A percentile compares a stretch with the other conserved stretches of the same genome.
Conservation (phyloP, 257 asterid genomes). For the Marsdenia floribunda region DNA sequence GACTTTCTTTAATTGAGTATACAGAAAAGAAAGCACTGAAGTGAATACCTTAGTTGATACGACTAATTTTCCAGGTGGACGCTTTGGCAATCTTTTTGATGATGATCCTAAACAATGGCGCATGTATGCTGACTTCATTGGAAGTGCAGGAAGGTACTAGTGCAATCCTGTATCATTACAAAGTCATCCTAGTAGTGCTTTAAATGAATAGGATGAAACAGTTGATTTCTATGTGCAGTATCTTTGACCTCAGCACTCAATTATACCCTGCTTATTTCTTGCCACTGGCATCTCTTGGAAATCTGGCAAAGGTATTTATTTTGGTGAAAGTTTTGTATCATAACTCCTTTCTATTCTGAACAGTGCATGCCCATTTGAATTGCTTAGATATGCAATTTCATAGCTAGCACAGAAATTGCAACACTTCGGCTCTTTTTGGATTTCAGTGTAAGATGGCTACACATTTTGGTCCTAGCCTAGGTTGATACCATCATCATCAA, state of each 20-base stretch:
- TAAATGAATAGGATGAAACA: constrained; percentile 9
- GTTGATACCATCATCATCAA: background rate
- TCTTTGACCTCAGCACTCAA: constrained; percentile 85
- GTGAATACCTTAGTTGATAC: constrained; percentile 15
- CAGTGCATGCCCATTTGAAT: background rate
- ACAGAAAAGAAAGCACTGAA: constrained; percentile 10
- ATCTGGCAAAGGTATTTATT: constrained; percentile 74
- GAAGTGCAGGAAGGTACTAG: constrained; percentile 91
- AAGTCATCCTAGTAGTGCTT: background rate
- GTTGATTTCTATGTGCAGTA: constrained; percentile 46
- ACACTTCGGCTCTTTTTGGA: background rate
- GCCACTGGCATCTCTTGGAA: constrained; percentile 90
- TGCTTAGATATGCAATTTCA: background rate
- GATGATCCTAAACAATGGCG: constrained; percentile 99
- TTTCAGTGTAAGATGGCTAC: background rate
- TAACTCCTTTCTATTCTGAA: background rate
- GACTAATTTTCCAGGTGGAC: constrained; percentile 65
- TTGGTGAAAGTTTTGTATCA: background rate
- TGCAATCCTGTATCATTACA: background rate
- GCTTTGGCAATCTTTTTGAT: constrained; percentile 89
- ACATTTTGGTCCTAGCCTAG: background rate
- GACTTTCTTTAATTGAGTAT: constrained; percentile 26
- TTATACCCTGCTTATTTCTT: constrained; percentile 84
- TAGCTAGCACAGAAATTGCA: background rate
- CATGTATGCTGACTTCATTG: constrained; percentile 92